Evolutionary conservation across 2,329 filamentous ascomycete species (phyloP).

Genomic region (Aureobasidium sp.): DNA sequence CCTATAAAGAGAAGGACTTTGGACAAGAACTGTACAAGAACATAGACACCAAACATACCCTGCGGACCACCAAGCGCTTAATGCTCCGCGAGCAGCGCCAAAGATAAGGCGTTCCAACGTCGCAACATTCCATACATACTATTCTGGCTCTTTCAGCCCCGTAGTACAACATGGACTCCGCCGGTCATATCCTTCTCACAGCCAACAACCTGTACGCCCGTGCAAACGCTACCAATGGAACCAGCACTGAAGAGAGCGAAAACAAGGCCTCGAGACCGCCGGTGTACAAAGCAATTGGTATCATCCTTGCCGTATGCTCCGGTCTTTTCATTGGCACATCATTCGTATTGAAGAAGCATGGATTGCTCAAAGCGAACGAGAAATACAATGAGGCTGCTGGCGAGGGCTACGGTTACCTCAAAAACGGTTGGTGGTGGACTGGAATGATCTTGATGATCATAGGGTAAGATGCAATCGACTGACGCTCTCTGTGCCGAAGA

Average conservation of each 20-base stretch:
- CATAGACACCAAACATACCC: not conserved
- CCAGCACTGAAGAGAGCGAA: slow-evolving; percentile 15
- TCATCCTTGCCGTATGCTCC: slow-evolving; percentile 75
- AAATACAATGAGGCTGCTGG: slow-evolving; percentile 96
- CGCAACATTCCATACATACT: not conserved
- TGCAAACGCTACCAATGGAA: slow-evolving; percentile 27
- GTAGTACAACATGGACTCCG: slow-evolving; percentile 34
- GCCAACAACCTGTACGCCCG: slow-evolving; percentile 38
- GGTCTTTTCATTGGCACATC: slow-evolving; percentile 90
- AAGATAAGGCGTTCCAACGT: not conserved
- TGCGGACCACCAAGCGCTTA: not conserved
- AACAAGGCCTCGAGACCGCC: slow-evolving; percentile 36
- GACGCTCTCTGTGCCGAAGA: too few species aligned
- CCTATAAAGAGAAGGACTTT: not conserved
- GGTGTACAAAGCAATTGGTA: slow-evolving; percentile 76
- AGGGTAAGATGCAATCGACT: slow-evolving; percentile 46
- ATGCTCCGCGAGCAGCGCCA: slow-evolving; percentile 4
- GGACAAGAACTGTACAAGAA: not conserved
- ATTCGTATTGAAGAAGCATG: slow-evolving; percentile 92
- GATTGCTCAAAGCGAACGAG: slow-evolving; percentile 81
- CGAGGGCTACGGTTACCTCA: slow-evolving; percentile 94
- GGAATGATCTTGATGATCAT: slow-evolving; percentile 97
- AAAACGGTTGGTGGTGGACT: slow-evolving; percentile 89
- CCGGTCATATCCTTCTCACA: slow-evolving; percentile 30
- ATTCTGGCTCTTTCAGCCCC: not conserved